These are phyloP conservation scores for Didymella keratinophila DNA, from an alignment of 2,329 filamentous ascomycete genomes.

Conservation along the genomic window DNA sequence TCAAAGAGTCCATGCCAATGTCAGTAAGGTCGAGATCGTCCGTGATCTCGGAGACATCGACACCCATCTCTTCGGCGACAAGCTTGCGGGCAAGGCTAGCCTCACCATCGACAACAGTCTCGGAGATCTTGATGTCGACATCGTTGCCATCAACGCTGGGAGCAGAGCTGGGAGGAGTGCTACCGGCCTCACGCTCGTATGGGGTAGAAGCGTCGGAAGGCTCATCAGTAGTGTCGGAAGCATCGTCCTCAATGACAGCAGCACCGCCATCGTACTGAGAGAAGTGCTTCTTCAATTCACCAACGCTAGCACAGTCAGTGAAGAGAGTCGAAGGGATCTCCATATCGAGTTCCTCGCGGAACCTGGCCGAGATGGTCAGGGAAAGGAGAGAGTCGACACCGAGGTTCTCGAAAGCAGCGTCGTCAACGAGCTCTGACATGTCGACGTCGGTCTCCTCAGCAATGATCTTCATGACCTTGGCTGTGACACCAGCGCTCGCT, in stretches of 20 bases:
- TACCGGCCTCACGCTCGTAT: slow-evolving; percentile 51
- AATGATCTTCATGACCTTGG: slow-evolving; percentile 69
- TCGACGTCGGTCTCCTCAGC: slow-evolving; percentile 70
- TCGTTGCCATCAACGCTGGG: slow-evolving; percentile 56
- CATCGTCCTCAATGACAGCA: slow-evolving; percentile 48
- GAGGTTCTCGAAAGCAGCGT: slow-evolving; percentile 67
- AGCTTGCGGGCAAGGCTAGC: slow-evolving; percentile 58
- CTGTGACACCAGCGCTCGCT: slow-evolving; percentile 58
- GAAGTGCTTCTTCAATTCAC: slow-evolving; percentile 67
- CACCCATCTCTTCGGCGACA: slow-evolving; percentile 67
- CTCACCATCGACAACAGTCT: slow-evolving; percentile 47
- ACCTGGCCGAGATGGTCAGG: slow-evolving; percentile 67
- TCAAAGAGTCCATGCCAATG: slow-evolving; percentile 63
- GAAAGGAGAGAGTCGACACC: slow-evolving; percentile 69
- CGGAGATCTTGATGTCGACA: slow-evolving; percentile 43
- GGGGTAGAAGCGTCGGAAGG: slow-evolving; percentile 54
- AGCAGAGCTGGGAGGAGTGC: slow-evolving; percentile 59
- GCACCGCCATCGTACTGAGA: slow-evolving; percentile 55
- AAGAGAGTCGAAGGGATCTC: slow-evolving; percentile 67
- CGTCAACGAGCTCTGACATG: slow-evolving; percentile 65
- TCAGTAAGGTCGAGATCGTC: slow-evolving; percentile 68
- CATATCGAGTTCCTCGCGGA: slow-evolving; percentile 67
- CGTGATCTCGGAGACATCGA: slow-evolving; percentile 65
- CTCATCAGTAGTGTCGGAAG: slow-evolving; percentile 52
- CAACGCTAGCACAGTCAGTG: slow-evolving; percentile 67